These are phyloP conservation scores for Tetrapyrgos nigripes DNA, from an alignment of 1,284 basidiomycete species.

Conservation along the genomic window DNA sequence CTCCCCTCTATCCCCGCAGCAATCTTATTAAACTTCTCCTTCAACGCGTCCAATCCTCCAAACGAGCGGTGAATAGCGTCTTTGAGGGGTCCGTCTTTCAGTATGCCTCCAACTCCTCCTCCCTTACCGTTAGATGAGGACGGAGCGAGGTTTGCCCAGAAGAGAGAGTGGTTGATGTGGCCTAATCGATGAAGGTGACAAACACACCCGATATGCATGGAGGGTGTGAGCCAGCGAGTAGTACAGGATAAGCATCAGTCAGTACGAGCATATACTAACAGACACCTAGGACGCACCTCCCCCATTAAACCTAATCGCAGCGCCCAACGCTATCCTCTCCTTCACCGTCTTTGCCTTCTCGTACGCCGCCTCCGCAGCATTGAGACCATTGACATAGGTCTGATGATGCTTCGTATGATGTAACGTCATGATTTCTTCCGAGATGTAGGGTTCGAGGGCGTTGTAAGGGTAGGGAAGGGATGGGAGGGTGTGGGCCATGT, in stretches of 20 bases:
- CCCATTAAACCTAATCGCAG: conserved; percentile 77
- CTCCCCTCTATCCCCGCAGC: conserved; percentile 88
- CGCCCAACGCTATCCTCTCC: conserved; percentile 81
- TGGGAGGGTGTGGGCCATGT: conserved; percentile 70
- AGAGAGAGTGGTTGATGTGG: conserved; percentile 91
- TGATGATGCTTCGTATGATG: conserved; percentile 92
- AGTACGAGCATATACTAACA: too few species aligned
- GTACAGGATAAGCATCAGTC: too few species aligned
- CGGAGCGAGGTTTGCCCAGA: conserved; percentile 91
- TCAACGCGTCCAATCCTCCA: conserved; percentile 73
- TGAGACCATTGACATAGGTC: conserved; percentile 78
- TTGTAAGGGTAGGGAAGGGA: conserved; percentile 88
- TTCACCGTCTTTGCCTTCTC: conserved; percentile 68
- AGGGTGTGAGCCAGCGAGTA: not conserved
- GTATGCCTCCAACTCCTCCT: conserved; percentile 73
- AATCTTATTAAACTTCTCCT: conserved; percentile 72
- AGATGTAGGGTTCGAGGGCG: conserved; percentile 88
- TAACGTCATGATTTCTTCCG: conserved; percentile 80
- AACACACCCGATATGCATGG: not conserved
- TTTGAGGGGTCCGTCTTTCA: conserved; percentile 71
- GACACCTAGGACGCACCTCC: conserved; percentile 65
- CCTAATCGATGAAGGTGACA: conserved; percentile 47
- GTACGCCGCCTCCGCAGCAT: conserved; percentile 80
- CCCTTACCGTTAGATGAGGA: too few species aligned
- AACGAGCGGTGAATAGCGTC: conserved; percentile 71